Base-by-base conservation (phyloP, 495 filamentous ascomycete species). In the Aspergillus heteromorphus region DNA sequence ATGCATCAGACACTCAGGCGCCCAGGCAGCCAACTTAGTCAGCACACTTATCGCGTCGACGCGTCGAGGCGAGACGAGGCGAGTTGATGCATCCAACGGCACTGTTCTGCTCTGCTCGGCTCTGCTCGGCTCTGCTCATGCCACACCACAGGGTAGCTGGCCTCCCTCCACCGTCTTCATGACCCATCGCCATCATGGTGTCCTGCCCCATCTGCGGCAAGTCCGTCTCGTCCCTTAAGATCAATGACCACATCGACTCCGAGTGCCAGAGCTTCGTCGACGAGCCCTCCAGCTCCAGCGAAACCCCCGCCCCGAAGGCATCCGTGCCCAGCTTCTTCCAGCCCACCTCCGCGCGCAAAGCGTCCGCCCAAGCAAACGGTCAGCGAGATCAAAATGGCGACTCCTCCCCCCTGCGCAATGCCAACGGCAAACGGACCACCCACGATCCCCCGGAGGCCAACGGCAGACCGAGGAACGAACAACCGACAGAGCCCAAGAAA, bases 221-320 rank as follows among this genome's bases (percentile, higher is more conserved):
- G 56, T 73, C 78, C 38, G 92, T 97, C 57, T 81, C 84, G 48
- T 74, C 87, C 49, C 60, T 73, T 50, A 81, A 87, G 54, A 98
- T 98, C 73, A 98, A 98, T 68, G 77, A 79, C 47, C 93, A 98
- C 66, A 83, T 98, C 59, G 93, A 98, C 68, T 91, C 88, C 14
- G 80, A 81, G 60, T 97, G 93, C 70, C 69, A 83, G 60, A 73
- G 67, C 16, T 83, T 83, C 60, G 63, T 87, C 42, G 67, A 79
- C 70, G 58, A 70, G 52, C 61, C 70, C 45, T 61, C 72, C 60
- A 68, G 69, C 59, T 47, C 70, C 59, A 55, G 54, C 36, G 74
- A 79, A 29, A 59, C 66, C 30, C 66, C 73, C 16, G 68, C 74
- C 2, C 82, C 81, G 55, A 71, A 79, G 59, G 67, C 70, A 14